Evolutionary conservation across 192 early-diverging fungal genomes (phyloP).

Genomic region (Umbelopsis sp.): DNA sequence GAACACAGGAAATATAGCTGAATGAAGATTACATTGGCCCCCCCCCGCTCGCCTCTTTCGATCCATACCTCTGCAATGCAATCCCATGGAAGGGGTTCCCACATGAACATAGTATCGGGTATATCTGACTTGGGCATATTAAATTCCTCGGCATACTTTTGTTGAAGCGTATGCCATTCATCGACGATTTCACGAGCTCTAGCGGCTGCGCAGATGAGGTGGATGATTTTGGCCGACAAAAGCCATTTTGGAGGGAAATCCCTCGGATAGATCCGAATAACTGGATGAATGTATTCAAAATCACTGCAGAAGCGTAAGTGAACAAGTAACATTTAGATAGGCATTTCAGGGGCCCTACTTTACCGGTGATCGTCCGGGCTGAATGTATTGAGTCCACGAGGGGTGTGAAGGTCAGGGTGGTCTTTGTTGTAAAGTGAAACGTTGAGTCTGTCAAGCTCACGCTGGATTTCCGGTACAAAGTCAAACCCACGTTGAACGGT

Average conservation of each 20-base stretch:
- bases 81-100: conserved; percentile 47
- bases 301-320: neutral
- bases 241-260: conserved; percentile 41
- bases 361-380: conserved; percentile 38
- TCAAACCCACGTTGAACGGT: conserved; percentile 40
- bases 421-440: conserved; percentile 24
- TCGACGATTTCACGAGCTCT: conserved; percentile 28
- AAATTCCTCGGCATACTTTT: conserved; percentile 15
- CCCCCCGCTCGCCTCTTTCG: too few species aligned
- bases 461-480: conserved; percentile 31
- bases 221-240: conserved; percentile 26
- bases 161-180: conserved; percentile 31
- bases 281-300: conserved; percentile 40
- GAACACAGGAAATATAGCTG: too few species aligned
- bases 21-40: neutral
- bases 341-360: neutral
- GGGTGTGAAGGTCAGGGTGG: conserved; percentile 33
- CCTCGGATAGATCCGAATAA: conserved; percentile 33
- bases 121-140: neutral
- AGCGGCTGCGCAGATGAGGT: conserved; percentile 40
- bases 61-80: conserved; percentile 24
- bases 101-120: conserved; percentile 31
- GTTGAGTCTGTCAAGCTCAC: conserved; percentile 23
- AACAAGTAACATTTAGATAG: neutral
- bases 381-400: conserved; percentile 43